A percentile compares a stretch with the other conserved stretches of the same genome.
These are phyloP conservation scores for Ogataea philodendri DNA, from an alignment of 805 yeast species.

Conservation along the genomic window DNA sequence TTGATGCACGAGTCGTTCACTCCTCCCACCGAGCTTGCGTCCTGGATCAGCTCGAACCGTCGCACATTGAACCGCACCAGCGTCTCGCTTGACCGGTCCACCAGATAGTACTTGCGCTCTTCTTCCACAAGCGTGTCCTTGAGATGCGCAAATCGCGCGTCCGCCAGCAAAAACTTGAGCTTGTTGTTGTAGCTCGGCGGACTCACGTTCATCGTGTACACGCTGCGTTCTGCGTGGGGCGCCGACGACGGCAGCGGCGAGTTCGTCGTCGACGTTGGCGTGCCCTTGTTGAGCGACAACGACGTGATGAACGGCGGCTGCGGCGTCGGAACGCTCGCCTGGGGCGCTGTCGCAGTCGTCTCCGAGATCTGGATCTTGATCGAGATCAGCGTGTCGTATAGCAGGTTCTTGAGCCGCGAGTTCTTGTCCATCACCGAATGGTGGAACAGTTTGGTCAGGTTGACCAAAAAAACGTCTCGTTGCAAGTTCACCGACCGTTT, in stretches of 20 bases:
- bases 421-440: slow-evolving; percentile 42
- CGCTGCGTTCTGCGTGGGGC: slow-evolving; percentile 19
- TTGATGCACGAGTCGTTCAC: slow-evolving; percentile 54
- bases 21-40: slow-evolving; percentile 46
- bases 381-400: slow-evolving; percentile 58
- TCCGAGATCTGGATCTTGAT: slow-evolving; percentile 42
- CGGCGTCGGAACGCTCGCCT: slow-evolving; percentile 11
- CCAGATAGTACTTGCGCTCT: slow-evolving; percentile 19
- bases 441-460: slow-evolving; percentile 45
- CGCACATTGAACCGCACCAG: slow-evolving; percentile 41
- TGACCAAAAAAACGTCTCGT: slow-evolving; percentile 46
- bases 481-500: slow-evolving; percentile 40
- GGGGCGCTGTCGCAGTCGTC: slow-evolving; percentile 19
- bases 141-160: slow-evolving; percentile 24
- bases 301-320: slow-evolving; percentile 21
- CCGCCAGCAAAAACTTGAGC: slow-evolving; percentile 25
- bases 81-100: slow-evolving; percentile 18
- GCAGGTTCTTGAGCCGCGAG: slow-evolving; percentile 51
- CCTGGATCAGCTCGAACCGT: slow-evolving; percentile 59
- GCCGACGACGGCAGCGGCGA: slow-evolving; percentile 29
- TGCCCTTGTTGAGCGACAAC: slow-evolving; percentile 22
- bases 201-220: slow-evolving; percentile 26
- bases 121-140: slow-evolving; percentile 26
- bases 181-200: slow-evolving; percentile 36
- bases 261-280: slow-evolving; percentile 29